Conservation (phyloP, 768 basidiomycete genomes). For the Amanita brunnescens region DNA sequence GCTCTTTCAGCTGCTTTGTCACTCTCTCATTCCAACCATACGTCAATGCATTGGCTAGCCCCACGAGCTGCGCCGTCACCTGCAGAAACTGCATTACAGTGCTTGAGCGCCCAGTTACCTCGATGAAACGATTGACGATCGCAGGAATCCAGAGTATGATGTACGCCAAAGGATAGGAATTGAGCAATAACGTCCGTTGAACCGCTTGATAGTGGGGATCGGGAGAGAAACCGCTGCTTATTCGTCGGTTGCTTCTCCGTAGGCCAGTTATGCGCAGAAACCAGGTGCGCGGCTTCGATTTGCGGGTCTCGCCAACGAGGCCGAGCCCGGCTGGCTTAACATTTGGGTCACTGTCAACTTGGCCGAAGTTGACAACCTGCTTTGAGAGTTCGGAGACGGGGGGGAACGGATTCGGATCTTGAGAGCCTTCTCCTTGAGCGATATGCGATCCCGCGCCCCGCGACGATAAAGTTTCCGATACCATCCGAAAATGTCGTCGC, state of each 20-base stretch:
- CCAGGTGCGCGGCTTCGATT: background rate
- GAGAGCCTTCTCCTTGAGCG: background rate
- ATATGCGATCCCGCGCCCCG: background rate
- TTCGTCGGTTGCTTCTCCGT: background rate
- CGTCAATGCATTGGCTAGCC: conserved; percentile 10
- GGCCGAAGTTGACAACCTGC: background rate
- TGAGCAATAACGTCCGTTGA: conserved; percentile 9
- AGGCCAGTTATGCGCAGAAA: background rate
- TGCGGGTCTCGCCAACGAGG: background rate
- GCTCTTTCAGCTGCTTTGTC: conserved; percentile 3
- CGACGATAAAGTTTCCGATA: background rate
- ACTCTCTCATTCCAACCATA: conserved; percentile 13
- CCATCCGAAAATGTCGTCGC: background rate
- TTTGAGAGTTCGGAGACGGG: background rate
- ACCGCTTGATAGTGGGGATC: background rate
- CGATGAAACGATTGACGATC: conserved; percentile 10
- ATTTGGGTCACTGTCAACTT: background rate
- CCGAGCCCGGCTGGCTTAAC: background rate
- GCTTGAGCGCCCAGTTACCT: conserved; percentile 7
- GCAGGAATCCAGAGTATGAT: conserved; percentile 13
- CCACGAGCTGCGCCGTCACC: conserved; percentile 10
- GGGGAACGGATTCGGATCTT: background rate
- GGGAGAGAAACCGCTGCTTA: background rate
- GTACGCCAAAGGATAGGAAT: conserved; percentile 12
- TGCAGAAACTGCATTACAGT: conserved; percentile 9